Percentiles rank a stretch among this genome's conserved stretches.
These are phyloP conservation scores for Aspergillus felis DNA, from an alignment of 2,329 filamentous ascomycete genomes.

Conservation along the genomic window DNA sequence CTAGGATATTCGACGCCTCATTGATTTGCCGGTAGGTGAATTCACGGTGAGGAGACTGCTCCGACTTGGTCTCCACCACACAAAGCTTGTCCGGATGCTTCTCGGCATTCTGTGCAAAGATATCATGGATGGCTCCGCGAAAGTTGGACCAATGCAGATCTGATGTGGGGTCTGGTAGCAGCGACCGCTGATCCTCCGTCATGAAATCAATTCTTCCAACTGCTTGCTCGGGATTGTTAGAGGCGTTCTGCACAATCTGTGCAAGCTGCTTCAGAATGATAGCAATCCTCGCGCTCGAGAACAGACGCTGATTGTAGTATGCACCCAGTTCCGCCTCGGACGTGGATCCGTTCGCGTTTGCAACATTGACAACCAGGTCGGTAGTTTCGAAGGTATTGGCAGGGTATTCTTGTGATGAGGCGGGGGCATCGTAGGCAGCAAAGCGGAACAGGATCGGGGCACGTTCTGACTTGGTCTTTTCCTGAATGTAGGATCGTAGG, in stretches of 20 bases:
- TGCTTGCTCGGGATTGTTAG: slow-evolving; percentile 35
- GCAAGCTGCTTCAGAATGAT: slow-evolving; percentile 43
- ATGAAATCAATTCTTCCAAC: slow-evolving; percentile 44
- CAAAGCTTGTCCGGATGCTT: slow-evolving; percentile 65
- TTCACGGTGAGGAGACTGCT: slow-evolving; percentile 52
- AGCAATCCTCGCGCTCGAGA: slow-evolving; percentile 44
- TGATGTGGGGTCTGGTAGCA: slow-evolving; percentile 41
- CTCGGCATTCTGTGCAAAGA: slow-evolving; percentile 51
- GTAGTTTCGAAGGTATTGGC: slow-evolving; percentile 43
- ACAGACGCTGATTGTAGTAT: slow-evolving; percentile 44
- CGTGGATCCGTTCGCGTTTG: slow-evolving; percentile 18
- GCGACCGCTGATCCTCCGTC: slow-evolving; percentile 29
- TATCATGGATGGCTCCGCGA: slow-evolving; percentile 43
- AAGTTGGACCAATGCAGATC: slow-evolving; percentile 45
- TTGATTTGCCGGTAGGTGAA: slow-evolving; percentile 87
- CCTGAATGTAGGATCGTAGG: slow-evolving; percentile 39
- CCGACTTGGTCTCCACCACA: slow-evolving; percentile 60
- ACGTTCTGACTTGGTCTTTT: slow-evolving; percentile 36
- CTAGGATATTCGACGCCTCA: slow-evolving; percentile 75
- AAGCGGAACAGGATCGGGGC: slow-evolving; percentile 45
- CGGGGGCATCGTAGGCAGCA: slow-evolving; percentile 45
- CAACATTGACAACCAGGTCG: slow-evolving; percentile 40
- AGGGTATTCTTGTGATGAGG: slow-evolving; percentile 38
- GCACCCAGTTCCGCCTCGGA: slow-evolving; percentile 33
- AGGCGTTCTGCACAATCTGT: slow-evolving; percentile 39